A percentile compares a stretch with the other conserved stretches of the same genome.
phyloP scores from a whole-genome alignment of 306 rosid species.

The Casuarina glauca region DNA sequence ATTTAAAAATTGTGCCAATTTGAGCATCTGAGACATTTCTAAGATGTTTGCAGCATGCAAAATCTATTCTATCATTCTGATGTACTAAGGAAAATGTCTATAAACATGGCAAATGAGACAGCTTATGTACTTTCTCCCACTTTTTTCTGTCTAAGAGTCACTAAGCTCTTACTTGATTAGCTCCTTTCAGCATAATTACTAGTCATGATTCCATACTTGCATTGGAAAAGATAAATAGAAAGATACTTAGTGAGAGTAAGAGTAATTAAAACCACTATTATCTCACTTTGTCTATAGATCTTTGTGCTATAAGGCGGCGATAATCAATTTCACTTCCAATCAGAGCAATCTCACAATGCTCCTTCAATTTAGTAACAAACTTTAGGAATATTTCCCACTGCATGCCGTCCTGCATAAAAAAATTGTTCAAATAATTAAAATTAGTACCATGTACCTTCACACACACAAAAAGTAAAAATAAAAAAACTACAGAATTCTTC shows the following conservation, averaged over 20 bases:
- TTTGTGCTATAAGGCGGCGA: slow-evolving; percentile 77
- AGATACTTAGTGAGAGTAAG: slow-evolving; percentile 19
- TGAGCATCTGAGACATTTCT: not conserved
- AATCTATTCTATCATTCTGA: not conserved
- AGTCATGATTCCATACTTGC: slow-evolving; percentile 1
- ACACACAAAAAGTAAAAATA: not conserved
- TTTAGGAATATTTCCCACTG: slow-evolving; percentile 71
- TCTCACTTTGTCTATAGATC: slow-evolving; percentile 63
- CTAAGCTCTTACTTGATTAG: not conserved
- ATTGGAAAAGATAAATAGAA: slow-evolving; percentile 17
- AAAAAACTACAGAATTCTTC: not conserved
- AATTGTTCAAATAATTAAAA: not conserved
- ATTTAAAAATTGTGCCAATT: not conserved
- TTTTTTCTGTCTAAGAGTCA: not conserved
- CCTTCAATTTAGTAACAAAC: slow-evolving; percentile 64
- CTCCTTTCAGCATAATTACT: not conserved
- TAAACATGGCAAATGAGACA: not conserved
- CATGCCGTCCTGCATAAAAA: slow-evolving; percentile 78
- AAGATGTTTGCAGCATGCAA: not conserved
- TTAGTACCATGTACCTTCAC: not conserved
- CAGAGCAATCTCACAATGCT: slow-evolving; percentile 70
- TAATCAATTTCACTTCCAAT: slow-evolving; percentile 92
- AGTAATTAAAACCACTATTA: slow-evolving; percentile 12
- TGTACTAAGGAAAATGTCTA: not conserved
- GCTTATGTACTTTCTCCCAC: not conserved